Evolutionary conservation across 306 rosid genomes (phyloP), one percentile per base, ranked within the genome.

Genomic region (Delonix regia): DNA sequence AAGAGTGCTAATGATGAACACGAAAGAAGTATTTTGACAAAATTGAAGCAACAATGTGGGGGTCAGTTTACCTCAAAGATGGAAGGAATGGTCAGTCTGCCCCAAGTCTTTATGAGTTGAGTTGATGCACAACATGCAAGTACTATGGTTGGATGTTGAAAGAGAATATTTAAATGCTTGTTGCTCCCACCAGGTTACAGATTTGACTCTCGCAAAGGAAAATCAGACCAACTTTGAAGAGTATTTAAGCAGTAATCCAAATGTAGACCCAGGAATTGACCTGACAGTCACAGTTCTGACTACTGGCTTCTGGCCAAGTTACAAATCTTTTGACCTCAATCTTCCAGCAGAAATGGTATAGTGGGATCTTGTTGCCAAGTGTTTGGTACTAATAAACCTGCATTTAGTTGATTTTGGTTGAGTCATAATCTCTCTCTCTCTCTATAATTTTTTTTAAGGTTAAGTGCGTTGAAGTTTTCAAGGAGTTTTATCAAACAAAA

Each of bases 271-370:
- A n/a, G 97, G 99, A 47, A 85, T 94, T 65, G 97, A 92, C 83
- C 87, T 92, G 81, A 88, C 97, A 2, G 99, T 92, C 68, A 94
- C 97, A 13, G 97, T 94, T 74, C 88, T 94, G 81, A 94, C 99
- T 36, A 92, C 97, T 39, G 97, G 97, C 9, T 92, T 88, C 83
- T 94, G 99, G 99, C 99, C 99, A 59, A 94, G 97, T 80, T 94
- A 94, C 83, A 94, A 94, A 84, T 94, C 97, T 51, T 94, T 90
- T 87, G 97, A 94, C 66, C 93, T 94, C 61, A 94, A 85, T 71
- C 97, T 94, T 84, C 99, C 99, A 2, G 93, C 87, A 16, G 99
- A 94, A 83, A 94, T 94, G 99, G 99, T 92, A 92, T 38, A 66
- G 68, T 75, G 18, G 47, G 45, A 75, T 82, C 51, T 21, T 71